Evolutionary conservation across 2,329 filamentous ascomycete species (phyloP).

Genomic region (Aureobasidium namibiae): DNA sequence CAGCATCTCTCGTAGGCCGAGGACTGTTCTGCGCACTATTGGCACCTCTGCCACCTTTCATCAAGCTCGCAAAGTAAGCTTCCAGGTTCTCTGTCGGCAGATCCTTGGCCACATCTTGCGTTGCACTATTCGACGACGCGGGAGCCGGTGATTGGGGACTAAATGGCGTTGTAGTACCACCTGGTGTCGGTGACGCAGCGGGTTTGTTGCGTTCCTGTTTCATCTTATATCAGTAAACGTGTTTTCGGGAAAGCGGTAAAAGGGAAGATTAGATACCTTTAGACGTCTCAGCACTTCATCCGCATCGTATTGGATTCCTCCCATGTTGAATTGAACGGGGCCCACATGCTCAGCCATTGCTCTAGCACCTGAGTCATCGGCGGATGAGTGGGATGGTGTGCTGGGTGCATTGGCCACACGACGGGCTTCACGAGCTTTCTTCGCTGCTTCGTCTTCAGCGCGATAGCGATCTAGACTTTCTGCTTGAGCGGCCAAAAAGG

Average conservation of each 20-base stretch:
- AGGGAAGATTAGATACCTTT: slow-evolving; percentile 50
- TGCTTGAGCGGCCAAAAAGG: slow-evolving; percentile 47
- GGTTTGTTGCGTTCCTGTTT: slow-evolving; percentile 13
- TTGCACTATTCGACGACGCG: slow-evolving; percentile 20
- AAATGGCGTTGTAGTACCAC: slow-evolving; percentile 10
- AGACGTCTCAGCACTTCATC: slow-evolving; percentile 85
- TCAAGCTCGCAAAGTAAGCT: slow-evolving; percentile 51
- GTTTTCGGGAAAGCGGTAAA: background rate
- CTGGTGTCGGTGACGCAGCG: slow-evolving; percentile 33
- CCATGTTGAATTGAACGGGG: slow-evolving; percentile 95
- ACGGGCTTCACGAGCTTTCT: slow-evolving; percentile 23
- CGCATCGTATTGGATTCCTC: slow-evolving; percentile 82
- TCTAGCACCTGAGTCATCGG: slow-evolving; percentile 26
- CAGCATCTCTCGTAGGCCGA: slow-evolving; percentile 10
- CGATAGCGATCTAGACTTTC: slow-evolving; percentile 62
- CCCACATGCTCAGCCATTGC: slow-evolving; percentile 72
- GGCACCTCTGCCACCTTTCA: slow-evolving; percentile 36
- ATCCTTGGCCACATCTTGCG: slow-evolving; percentile 40
- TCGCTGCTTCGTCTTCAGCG: slow-evolving; percentile 49
- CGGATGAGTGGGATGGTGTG: background rate
- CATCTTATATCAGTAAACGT: background rate
- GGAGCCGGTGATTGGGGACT: slow-evolving; percentile 14
- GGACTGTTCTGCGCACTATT: slow-evolving; percentile 14
- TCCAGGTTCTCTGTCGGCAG: slow-evolving; percentile 47
- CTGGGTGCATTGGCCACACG: slow-evolving; percentile 17